Conservation (phyloP, 1,284 basidiomycete genomes). For the Cerrena zonata region DNA sequence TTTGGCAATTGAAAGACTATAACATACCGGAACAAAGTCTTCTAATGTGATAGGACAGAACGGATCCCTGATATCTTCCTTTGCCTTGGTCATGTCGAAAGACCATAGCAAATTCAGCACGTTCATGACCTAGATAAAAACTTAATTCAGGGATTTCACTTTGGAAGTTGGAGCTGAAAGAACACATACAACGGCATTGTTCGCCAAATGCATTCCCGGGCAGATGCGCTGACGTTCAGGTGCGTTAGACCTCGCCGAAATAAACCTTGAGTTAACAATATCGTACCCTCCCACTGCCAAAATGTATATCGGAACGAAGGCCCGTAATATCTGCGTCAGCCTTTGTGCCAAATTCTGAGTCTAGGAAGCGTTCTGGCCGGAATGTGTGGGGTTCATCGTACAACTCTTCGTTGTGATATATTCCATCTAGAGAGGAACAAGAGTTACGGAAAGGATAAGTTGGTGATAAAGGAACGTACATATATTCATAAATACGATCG, state of each 20-base stretch:
- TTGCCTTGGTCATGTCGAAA: background rate
- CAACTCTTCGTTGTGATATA: slow-evolving; percentile 2
- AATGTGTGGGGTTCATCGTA: slow-evolving; percentile 4
- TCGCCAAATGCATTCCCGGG: slow-evolving; percentile 5
- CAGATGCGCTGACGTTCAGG: slow-evolving; percentile 5
- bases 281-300: slow-evolving; percentile 9
- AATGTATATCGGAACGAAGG: slow-evolving; percentile 5
- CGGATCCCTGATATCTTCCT: background rate
- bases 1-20: background rate
- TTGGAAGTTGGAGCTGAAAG: background rate
- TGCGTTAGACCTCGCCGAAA: background rate
- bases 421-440: slow-evolving; percentile 1
- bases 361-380: slow-evolving; percentile 5
- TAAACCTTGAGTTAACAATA: background rate
- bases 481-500: slow-evolving; percentile 5
- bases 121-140: slow-evolving; percentile 1
- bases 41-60: background rate
- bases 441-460: background rate
- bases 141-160: background rate
- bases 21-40: background rate
- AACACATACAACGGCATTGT: slow-evolving; percentile 5
- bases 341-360: slow-evolving; percentile 3
- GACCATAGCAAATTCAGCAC: slow-evolving; percentile 6
- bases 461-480: background rate
- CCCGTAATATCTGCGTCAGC: slow-evolving; percentile 2